Evolutionary conservation across 306 rosid genomes (phyloP).

Genomic region (Corylus americana): DNA sequence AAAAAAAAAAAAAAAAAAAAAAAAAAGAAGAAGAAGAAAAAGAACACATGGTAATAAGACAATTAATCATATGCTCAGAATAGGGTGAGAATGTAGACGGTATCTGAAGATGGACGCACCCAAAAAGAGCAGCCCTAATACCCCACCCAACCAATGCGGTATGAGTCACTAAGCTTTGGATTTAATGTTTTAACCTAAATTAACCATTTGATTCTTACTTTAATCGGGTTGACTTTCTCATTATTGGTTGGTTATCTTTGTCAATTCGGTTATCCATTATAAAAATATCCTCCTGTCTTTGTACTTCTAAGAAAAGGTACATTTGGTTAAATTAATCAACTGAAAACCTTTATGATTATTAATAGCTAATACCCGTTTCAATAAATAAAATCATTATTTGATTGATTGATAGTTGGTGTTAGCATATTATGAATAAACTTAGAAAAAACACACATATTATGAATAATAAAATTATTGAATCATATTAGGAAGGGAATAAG

Average conservation of each 20-base stretch:
- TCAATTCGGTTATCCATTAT: conserved; percentile 26
- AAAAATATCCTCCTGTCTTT: conserved; percentile 5
- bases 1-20: too few relatives aligned
- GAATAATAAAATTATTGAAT: too few relatives aligned
- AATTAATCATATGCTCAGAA: conserved; percentile 20
- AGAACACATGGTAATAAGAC: not conserved
- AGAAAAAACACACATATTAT: too few relatives aligned
- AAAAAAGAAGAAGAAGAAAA: too few relatives aligned
- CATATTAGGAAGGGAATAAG: too few relatives aligned
- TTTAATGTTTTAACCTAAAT: conserved; percentile 4
- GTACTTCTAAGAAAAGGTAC: too few relatives aligned
- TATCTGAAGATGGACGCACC: not conserved
- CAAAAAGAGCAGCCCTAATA: not conserved
- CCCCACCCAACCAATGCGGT: not conserved
- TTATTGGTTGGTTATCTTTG: conserved; percentile 39
- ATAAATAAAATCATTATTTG: too few relatives aligned
- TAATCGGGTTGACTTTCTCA: conserved; percentile 34
- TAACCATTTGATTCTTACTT: not conserved
- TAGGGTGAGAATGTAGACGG: conserved; percentile 13
- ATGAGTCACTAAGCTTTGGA: conserved; percentile 13
- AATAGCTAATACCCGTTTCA: too few relatives aligned
- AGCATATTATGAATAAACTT: too few relatives aligned
- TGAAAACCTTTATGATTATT: too few relatives aligned
- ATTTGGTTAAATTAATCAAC: too few relatives aligned
- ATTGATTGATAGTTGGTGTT: too few relatives aligned